These are phyloP conservation scores for Monoraphidium neglectum DNA, from an alignment of 139 green algal genomes.

Conservation along the genomic window DNA sequence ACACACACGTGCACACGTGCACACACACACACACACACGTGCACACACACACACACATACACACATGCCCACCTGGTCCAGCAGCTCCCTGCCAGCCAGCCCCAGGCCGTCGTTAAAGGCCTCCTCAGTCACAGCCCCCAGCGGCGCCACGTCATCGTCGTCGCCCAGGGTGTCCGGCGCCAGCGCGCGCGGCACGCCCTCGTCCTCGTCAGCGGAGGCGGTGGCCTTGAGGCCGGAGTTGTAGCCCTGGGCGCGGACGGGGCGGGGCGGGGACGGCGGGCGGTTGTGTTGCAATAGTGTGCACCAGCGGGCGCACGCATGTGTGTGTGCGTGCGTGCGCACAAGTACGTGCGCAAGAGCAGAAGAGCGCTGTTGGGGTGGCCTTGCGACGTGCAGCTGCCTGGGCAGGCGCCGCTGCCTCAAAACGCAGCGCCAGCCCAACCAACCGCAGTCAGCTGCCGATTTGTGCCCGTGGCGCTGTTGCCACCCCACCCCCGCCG, in stretches of 20 bases:
- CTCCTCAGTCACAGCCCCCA: background rate
- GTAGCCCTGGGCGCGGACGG: slow-evolving; percentile 54
- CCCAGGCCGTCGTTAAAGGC: slow-evolving; percentile 45
- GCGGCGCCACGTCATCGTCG: background rate
- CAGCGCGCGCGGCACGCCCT: slow-evolving; percentile 25
- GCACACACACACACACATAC: no score
- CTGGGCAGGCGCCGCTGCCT: background rate
- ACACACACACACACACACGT: no score
- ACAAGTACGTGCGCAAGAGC: background rate
- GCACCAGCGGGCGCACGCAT: background rate
- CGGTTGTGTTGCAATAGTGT: background rate
- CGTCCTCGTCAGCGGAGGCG: background rate
- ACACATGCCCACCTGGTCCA: slow-evolving; percentile 28
- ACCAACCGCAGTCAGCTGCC: no score
- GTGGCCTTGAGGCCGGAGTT: slow-evolving; percentile 59
- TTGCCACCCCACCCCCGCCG: no score
- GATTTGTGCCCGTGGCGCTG: no score
- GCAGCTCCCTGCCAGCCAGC: slow-evolving; percentile 41
- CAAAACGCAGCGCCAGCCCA: no score
- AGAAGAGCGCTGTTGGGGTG: background rate
- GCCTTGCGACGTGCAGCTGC: background rate
- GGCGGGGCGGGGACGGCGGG: no score
- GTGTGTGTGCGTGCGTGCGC: no score
- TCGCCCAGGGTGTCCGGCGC: background rate
- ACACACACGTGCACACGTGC: no score